Conservation (phyloP, 257 asterid species). For the Haberlea rhodopensis region DNA sequence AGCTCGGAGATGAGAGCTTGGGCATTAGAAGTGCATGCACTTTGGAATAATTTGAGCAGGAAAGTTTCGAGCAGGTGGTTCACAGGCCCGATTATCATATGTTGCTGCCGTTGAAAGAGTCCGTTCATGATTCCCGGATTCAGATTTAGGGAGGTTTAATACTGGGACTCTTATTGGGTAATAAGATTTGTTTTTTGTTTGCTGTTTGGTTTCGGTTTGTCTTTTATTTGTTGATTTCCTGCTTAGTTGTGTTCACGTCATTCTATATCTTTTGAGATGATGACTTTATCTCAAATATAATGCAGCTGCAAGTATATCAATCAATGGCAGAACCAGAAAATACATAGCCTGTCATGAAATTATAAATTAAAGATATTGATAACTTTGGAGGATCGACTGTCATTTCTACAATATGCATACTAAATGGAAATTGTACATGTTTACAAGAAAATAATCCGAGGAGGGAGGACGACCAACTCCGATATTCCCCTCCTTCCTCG, state of each 20-base stretch:
- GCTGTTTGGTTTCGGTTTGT: background rate
- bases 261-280: no score
- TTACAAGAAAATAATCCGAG: no score
- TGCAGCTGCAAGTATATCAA: background rate
- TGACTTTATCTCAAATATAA: no score
- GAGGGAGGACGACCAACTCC: no score
- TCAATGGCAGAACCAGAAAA: background rate
- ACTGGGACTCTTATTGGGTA: slow-evolving; percentile 96
- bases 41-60: slow-evolving; percentile 84
- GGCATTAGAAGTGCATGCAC: slow-evolving; percentile 74
- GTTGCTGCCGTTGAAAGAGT: slow-evolving; percentile 63
- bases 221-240: background rate
- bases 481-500: no score
- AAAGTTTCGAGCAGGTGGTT: slow-evolving; percentile 57
- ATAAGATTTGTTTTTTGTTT: slow-evolving; percentile 47
- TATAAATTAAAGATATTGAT: background rate
- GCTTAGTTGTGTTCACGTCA: background rate
- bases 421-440: no score
- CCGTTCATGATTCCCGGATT: slow-evolving; percentile 87
- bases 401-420: no score
- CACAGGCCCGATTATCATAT: slow-evolving; percentile 54
- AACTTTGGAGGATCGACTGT: no score
- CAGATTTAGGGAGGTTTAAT: slow-evolving; percentile 80
- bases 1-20: slow-evolving; percentile 54
- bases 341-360: background rate